A percentile compares a stretch with the other conserved stretches of the same genome.
Evolutionary conservation across 2,329 filamentous ascomycete species (phyloP).

Genomic region (Penicillium sp.): DNA sequence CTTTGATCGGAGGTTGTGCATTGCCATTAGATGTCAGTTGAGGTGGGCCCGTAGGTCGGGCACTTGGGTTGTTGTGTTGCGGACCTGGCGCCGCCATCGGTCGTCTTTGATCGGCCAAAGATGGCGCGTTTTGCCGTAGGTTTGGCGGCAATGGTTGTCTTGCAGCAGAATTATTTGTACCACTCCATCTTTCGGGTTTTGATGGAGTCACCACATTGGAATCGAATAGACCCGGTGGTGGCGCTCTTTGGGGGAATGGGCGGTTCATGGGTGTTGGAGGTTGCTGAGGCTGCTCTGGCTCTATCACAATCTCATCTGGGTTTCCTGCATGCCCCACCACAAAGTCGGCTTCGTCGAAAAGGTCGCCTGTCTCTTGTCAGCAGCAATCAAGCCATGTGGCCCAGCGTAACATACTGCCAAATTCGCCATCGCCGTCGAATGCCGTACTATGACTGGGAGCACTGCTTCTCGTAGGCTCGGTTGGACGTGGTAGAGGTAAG

Average conservation of each 20-base stretch:
- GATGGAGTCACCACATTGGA: slow-evolving; percentile 40
- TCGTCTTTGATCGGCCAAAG: slow-evolving; percentile 24
- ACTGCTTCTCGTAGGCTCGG: slow-evolving; percentile 31
- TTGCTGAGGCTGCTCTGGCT: slow-evolving; percentile 34
- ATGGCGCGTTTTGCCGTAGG: slow-evolving; percentile 23
- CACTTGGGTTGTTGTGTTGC: slow-evolving; percentile 25
- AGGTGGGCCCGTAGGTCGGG: slow-evolving; percentile 18
- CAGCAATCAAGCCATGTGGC: not conserved
- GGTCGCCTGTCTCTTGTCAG: slow-evolving; percentile 48
- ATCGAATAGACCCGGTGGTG: slow-evolving; percentile 25
- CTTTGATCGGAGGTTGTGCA: slow-evolving; percentile 28
- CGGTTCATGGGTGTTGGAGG: slow-evolving; percentile 30
- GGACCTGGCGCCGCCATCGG: slow-evolving; percentile 19
- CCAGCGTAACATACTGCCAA: slow-evolving; percentile 40
- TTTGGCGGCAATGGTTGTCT: slow-evolving; percentile 29
- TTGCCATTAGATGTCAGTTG: slow-evolving; percentile 20
- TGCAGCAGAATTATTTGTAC: slow-evolving; percentile 18
- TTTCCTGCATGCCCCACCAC: slow-evolving; percentile 69
- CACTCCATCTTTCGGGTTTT: slow-evolving; percentile 39
- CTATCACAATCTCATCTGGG: slow-evolving; percentile 73
- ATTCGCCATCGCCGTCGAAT: slow-evolving; percentile 46
- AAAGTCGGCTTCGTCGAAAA: slow-evolving; percentile 78
- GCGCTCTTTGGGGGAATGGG: slow-evolving; percentile 24
- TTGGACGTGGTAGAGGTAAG: slow-evolving; percentile 42
- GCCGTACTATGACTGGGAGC: slow-evolving; percentile 31